A percentile compares a stretch with the other conserved stretches of the same genome.
These are phyloP conservation scores for Kondoa subrosea DNA, from an alignment of 768 basidiomycete species.

Conservation along the genomic window DNA sequence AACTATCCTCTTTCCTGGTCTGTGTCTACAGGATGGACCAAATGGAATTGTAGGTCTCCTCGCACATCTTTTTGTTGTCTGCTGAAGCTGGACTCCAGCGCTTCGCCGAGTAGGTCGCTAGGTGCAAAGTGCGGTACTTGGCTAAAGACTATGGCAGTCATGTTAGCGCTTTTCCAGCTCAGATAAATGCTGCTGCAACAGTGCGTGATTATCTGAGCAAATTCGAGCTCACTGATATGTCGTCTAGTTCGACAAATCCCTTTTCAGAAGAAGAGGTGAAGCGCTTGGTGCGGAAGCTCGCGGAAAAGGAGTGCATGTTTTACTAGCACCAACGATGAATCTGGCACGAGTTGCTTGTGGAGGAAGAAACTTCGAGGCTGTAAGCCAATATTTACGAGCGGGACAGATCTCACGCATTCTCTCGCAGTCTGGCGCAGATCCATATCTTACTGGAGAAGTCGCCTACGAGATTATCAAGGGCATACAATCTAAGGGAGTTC, in stretches of 20 bases:
- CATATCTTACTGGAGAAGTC: constrained; percentile 16
- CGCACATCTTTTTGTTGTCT: too few relatives aligned
- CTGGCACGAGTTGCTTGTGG: background rate
- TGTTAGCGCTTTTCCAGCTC: background rate
- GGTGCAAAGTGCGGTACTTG: too few relatives aligned
- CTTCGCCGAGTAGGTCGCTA: too few relatives aligned
- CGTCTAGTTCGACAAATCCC: constrained; percentile 2
- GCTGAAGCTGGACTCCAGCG: too few relatives aligned
- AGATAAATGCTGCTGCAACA: constrained; percentile 4
- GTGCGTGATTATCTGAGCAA: too few relatives aligned
- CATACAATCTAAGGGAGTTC: constrained; percentile 22
- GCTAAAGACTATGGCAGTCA: too few relatives aligned
- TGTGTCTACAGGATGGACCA: too few relatives aligned
- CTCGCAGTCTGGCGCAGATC: constrained; percentile 12
- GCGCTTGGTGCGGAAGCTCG: constrained; percentile 13
- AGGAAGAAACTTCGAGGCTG: constrained; percentile 6
- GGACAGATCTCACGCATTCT: background rate
- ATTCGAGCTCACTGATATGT: too few relatives aligned
- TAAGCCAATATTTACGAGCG: constrained; percentile 35
- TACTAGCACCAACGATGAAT: constrained; percentile 11
- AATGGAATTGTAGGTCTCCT: too few relatives aligned
- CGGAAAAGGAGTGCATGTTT: constrained; percentile 37
- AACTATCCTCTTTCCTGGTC: too few relatives aligned
- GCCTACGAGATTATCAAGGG: constrained; percentile 16
- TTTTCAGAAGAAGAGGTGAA: background rate